Evolutionary conservation across 163 green algal species (phyloP), one percentile per base, ranked within the genome.

Genomic region (Scenedesmus sp.): DNA sequence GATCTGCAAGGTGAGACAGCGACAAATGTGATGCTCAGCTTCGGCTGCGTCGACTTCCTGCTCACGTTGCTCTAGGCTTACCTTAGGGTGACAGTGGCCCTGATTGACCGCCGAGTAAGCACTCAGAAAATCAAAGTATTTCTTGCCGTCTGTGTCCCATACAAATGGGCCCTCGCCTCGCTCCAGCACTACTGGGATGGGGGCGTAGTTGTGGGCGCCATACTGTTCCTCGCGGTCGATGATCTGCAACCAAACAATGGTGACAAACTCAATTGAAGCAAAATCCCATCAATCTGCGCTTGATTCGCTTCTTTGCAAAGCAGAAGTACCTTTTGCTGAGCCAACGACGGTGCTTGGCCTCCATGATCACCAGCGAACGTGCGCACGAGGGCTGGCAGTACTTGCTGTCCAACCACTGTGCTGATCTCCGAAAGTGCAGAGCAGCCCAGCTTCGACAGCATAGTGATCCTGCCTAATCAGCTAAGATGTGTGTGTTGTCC

Each of bases 71-170:
- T 76, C 7, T 37, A 0, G 37, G 20, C 86, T 43, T 44, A 97
- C 96, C 95, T 98, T 99, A 24, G 97, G 97, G 89, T 99, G 97
- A 90, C 95, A 98, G 91, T 99, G 97, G 0, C 97, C 97, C 93
- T 99, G 97, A 91, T 99, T 99, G 68, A 99, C 95, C 0, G 97
- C 97, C 9, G 96, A 98, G 92, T 99, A 99, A 0, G 96, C 97
- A 0, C 93, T 96, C 0, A 99, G 93, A 88, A 99, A 99, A 89
- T 99, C 97, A 91, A 95, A 98, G 94, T 99, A 99, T 20, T 86
- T 83, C 92, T 97, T 98, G 91, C 96, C 96, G 49, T 99, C 97
- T 20, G 98, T 95, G 46, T 99, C 97, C 97, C 97, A 99, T 44
- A 99, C 93, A 86, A 96, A 96, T 2, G 97, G 93, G 37, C 97